These are phyloP conservation scores for Thymus mandschuricus DNA, from an alignment of 257 asterid genomes.

Conservation along the genomic window DNA sequence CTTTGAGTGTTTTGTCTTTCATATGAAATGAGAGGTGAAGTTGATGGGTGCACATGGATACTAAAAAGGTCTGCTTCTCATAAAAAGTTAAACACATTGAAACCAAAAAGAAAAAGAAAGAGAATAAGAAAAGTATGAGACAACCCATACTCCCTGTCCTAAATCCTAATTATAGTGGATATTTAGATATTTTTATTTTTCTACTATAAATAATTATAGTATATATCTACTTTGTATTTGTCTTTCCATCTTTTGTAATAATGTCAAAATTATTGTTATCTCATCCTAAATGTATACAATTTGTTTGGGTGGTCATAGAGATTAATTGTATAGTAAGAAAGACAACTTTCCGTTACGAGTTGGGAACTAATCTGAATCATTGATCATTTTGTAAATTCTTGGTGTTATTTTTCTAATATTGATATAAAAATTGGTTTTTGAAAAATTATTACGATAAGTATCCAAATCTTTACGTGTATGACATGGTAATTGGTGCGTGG, in stretches of 20 bases:
- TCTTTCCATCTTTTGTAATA: not conserved
- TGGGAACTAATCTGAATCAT: too few species aligned
- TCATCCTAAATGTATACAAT: too few species aligned
- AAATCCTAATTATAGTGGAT: conserved; percentile 3
- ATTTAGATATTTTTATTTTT: conserved; percentile 26
- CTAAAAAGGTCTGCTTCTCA: conserved; percentile 37
- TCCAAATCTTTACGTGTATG: too few species aligned
- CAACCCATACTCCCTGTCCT: conserved; percentile 45
- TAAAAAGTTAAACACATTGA: conserved; percentile 35
- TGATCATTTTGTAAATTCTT: too few species aligned
- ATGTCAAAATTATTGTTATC: not conserved
- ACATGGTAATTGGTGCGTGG: too few species aligned
- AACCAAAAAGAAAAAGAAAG: conserved; percentile 39
- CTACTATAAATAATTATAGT: not conserved
- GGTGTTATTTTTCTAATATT: too few species aligned
- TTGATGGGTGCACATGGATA: conserved; percentile 37
- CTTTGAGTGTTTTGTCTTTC: conserved; percentile 41
- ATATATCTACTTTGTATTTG: not conserved
- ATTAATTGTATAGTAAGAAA: too few species aligned
- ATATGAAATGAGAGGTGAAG: conserved; percentile 33
- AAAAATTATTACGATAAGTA: too few species aligned
- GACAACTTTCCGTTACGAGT: too few species aligned
- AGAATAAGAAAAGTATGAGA: conserved; percentile 31
- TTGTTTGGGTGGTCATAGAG: too few species aligned
- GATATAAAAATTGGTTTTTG: too few species aligned